phyloP scores from a whole-genome alignment of 1,139 yeast genomes.

The Saccharomyces hybrid region DNA sequence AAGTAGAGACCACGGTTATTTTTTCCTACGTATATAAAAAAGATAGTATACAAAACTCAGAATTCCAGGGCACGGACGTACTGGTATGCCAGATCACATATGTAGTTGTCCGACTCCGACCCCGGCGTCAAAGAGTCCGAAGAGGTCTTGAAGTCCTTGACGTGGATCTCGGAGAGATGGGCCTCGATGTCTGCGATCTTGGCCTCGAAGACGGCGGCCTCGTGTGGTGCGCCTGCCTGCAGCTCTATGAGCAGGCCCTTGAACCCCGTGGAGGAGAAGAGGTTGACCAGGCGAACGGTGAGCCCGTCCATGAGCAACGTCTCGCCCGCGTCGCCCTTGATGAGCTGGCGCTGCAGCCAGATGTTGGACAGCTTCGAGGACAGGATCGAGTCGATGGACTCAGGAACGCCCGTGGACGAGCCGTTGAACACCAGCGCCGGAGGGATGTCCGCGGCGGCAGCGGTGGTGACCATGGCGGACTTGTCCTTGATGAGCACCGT shows the following conservation, averaged over 20 bases:
- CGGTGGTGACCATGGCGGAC: slow-evolving; percentile 18
- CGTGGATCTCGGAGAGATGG: slow-evolving; percentile 16
- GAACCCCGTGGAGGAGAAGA: slow-evolving; percentile 30
- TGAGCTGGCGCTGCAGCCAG: slow-evolving; percentile 29
- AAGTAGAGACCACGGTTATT: not conserved
- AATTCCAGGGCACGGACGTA: slow-evolving; percentile 26
- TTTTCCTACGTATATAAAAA: not conserved
- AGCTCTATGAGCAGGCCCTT: slow-evolving; percentile 29
- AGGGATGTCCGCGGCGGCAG: slow-evolving; percentile 13
- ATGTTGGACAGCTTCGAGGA: slow-evolving; percentile 26
- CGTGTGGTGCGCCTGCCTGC: slow-evolving; percentile 7
- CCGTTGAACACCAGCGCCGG: slow-evolving; percentile 16
- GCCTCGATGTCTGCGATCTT: slow-evolving; percentile 12
- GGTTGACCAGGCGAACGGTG: slow-evolving; percentile 24
- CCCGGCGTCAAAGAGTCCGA: slow-evolving; percentile 12
- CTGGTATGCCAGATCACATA: slow-evolving; percentile 27
- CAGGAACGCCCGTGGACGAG: slow-evolving; percentile 22
- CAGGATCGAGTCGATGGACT: slow-evolving; percentile 24
- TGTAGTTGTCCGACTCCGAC: slow-evolving; percentile 7
- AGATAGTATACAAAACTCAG: slow-evolving; percentile 2
- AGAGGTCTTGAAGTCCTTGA: slow-evolving; percentile 19
- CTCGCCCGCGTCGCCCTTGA: slow-evolving; percentile 31
- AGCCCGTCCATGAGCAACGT: slow-evolving; percentile 21
- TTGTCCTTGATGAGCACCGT: slow-evolving; percentile 24
- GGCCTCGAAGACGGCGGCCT: slow-evolving; percentile 4